Conservation (phyloP, 2,329 filamentous ascomycete genomes). For the Verticillium albo-atrum region DNA sequence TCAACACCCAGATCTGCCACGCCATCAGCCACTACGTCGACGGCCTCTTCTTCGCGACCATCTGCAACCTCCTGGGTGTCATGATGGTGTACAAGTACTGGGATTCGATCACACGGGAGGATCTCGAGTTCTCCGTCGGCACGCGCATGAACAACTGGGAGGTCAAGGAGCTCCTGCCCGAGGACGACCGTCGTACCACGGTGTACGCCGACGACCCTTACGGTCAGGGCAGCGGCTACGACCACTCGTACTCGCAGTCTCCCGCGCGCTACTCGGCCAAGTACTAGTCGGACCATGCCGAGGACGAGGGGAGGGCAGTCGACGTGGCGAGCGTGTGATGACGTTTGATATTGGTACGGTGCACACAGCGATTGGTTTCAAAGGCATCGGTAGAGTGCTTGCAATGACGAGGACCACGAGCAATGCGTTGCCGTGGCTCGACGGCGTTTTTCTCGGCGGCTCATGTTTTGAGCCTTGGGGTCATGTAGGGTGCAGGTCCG, state of each 20-base stretch:
- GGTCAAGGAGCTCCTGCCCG: constrained; percentile 82
- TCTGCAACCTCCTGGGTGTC: constrained; percentile 87
- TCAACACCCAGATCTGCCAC: constrained; percentile 80
- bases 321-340: background rate
- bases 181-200: constrained; percentile 72
- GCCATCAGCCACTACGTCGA: constrained; percentile 88
- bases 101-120: constrained; percentile 98
- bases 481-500: background rate
- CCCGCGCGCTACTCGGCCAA: constrained; percentile 39
- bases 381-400: background rate
- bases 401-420: background rate
- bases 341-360: background rate
- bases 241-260: constrained; percentile 44
- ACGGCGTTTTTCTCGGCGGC: background rate
- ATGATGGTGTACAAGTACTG: constrained; percentile 99
- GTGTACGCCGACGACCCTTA: constrained; percentile 67
- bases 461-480: background rate
- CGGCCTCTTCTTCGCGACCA: constrained; percentile 88
- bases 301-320: background rate
- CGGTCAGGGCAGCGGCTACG: constrained; percentile 50
- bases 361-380: background rate
- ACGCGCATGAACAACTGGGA: constrained; percentile 97
- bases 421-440: background rate
- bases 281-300: constrained; percentile 27
- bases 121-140: constrained; percentile 96